phyloP scores from a whole-genome alignment of 2,329 filamentous ascomycete genomes.

The Hypomyces rosellus region DNA sequence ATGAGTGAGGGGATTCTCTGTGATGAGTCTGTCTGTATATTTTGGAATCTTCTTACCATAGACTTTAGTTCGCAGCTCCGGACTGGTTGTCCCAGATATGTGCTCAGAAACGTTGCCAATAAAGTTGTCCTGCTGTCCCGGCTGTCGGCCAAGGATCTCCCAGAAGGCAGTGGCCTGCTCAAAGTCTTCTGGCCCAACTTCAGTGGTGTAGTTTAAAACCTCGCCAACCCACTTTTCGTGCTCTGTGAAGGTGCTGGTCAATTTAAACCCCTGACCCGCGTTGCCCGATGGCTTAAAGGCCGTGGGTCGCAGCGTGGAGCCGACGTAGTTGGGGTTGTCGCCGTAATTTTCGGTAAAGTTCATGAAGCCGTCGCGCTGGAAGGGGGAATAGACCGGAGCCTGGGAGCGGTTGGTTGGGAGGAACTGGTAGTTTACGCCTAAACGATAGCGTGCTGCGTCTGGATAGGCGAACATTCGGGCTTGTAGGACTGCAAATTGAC shows the following conservation, averaged over 20 bases:
- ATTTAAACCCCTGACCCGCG: too few species aligned
- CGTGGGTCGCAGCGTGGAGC: slow-evolving; percentile 19
- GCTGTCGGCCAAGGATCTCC: background rate
- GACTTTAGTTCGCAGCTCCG: slow-evolving; percentile 1
- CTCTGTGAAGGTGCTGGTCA: slow-evolving; percentile 15
- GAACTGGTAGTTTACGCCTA: slow-evolving; percentile 47
- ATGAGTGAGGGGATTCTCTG: too few species aligned
- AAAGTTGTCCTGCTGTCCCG: background rate
- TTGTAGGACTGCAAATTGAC: slow-evolving; percentile 30
- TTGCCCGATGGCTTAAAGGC: slow-evolving; percentile 1
- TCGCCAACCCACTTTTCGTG: slow-evolving; percentile 47
- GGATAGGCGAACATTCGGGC: slow-evolving; percentile 44
- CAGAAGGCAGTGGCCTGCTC: slow-evolving; percentile 8
- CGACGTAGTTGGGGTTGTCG: slow-evolving; percentile 21
- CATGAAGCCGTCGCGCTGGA: slow-evolving; percentile 19
- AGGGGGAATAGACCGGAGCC: slow-evolving; percentile 14
- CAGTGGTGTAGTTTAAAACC: slow-evolving; percentile 43
- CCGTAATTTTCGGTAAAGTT: slow-evolving; percentile 21
- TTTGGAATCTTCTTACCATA: slow-evolving; percentile 1
- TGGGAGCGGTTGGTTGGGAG: slow-evolving; percentile 29
- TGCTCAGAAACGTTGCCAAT: background rate
- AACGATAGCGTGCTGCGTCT: slow-evolving; percentile 44
- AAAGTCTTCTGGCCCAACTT: slow-evolving; percentile 3
- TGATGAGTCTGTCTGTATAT: too few species aligned
- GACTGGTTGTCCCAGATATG: slow-evolving; percentile 1